Evolutionary conservation across 2,329 filamentous ascomycete species (phyloP).

Genomic region (Ophiostoma triangulosporum): DNA sequence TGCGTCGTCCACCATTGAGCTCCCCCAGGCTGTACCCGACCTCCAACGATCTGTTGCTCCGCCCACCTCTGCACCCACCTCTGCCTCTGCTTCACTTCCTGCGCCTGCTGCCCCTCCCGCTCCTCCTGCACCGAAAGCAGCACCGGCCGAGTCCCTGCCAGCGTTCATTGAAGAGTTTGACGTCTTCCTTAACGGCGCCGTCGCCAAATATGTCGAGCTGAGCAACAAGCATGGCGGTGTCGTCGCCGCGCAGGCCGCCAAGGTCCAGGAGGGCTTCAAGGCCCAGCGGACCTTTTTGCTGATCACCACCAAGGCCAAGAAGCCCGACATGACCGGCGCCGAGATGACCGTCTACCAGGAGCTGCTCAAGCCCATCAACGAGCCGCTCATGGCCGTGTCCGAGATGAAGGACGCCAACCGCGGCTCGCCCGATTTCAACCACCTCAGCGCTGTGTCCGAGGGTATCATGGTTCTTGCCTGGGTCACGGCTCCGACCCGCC

Average conservation of each 20-base stretch:
- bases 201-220: conserved; percentile 64
- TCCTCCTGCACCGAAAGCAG: conserved; percentile 26
- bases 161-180: conserved; percentile 83
- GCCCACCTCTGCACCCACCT: conserved; percentile 20
- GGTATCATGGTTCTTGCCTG: conserved; percentile 82
- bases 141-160: conserved; percentile 46
- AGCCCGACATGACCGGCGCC: conserved; percentile 55
- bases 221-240: conserved; percentile 67
- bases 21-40: conserved; percentile 36
- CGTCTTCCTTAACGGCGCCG: conserved; percentile 55
- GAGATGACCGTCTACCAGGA: conserved; percentile 57
- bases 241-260: conserved; percentile 59
- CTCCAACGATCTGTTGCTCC: conserved; percentile 27
- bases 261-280: conserved; percentile 53
- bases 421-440: conserved; percentile 59
- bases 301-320: conserved; percentile 81
- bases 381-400: conserved; percentile 63
- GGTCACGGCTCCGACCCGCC: conserved; percentile 74
- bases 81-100: conserved; percentile 20
- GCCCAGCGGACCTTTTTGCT: conserved; percentile 81
- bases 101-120: conserved; percentile 23
- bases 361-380: conserved; percentile 76
- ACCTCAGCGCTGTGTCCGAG: conserved; percentile 77
- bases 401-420: conserved; percentile 74
- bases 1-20: conserved; percentile 58